Percentiles rank a stretch among this genome's conserved stretches.
Conservation (phyloP, 83 land plant genomes). For the Picea abies region DNA sequence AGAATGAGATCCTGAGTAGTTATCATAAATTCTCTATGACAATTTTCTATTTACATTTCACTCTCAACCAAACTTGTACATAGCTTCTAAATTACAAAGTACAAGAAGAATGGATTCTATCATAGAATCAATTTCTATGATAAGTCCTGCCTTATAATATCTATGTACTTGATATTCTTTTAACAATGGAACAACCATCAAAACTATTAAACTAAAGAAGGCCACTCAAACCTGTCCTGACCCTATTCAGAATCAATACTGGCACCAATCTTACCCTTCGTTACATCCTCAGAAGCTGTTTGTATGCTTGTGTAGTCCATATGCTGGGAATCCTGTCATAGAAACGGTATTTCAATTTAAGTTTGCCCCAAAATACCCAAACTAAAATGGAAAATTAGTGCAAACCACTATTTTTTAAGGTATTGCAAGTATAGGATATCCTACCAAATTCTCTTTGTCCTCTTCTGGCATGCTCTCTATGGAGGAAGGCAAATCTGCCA, state of each 20-base stretch:
- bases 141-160: no score
- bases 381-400: background rate
- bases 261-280: slow-evolving; percentile 12
- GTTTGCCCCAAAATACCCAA: background rate
- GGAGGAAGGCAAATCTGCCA: slow-evolving; percentile 12
- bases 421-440: background rate
- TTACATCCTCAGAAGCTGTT: background rate
- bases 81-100: background rate
- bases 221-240: slow-evolving; percentile 6
- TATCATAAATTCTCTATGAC: background rate
- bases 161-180: no score
- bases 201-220: background rate
- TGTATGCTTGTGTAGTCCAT: background rate
- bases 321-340: slow-evolving; percentile 14
- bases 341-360: background rate
- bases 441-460: slow-evolving; percentile 16
- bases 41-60: slow-evolving; percentile 9
- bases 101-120: background rate
- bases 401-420: background rate
- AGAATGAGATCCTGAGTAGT: background rate
- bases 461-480: slow-evolving; percentile 4
- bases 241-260: background rate
- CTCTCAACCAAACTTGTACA: background rate
- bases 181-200: background rate
- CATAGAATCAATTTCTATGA: background rate